Base-by-base conservation (phyloP, 768 basidiomycete genomes). In the Rhodotorula taiwanensis region DNA sequence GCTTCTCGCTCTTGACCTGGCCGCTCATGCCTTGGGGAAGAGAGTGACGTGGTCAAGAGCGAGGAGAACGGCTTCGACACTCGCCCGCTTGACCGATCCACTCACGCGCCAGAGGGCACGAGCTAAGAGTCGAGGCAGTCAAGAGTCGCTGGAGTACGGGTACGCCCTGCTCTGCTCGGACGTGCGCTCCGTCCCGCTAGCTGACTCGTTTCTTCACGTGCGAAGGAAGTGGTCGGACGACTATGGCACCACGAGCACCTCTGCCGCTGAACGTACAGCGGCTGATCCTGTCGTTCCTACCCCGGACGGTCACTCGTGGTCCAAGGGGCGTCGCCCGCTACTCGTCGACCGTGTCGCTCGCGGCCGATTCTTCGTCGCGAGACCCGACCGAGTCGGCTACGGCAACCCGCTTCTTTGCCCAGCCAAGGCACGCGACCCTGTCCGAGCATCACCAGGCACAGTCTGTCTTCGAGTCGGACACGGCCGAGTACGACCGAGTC, bases 231-330 rank as follows among this genome's bases (percentile, higher is more conserved):
- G n/a, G n/a, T n/a, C n/a, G n/a, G n/a, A n/a, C n/a, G n/a, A n/a
- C n/a, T n/a, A n/a, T n/a, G n/a, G n/a, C 36, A 16, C 36, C 10
- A 9, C 36, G 9, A 16, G 36, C 36, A 10, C 10, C 36, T 9
- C 36, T 39, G 36, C 62, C 51, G 42, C n/a, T 52, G 21, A 41
- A 62, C 30, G 47, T 55, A 11, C 60, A 55, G 53, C n/a, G 27
- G 1, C 21, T 51, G n/a, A 58, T 58, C 28, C 23, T 42, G 16
- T 20, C 7, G 27, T 34, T 43, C 50, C 23, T 58, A 20, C 51
- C 51, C 0, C 10, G 41, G 3, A 5, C 20, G 13, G 14, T 23
- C 23, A 3, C 1, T 18, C 36, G 4, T 39, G 20, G 36, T 16
- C 14, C 13, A 30, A 0, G 28, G 27, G 36, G 14, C n/a, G 16